A percentile compares a stretch with the other conserved stretches of the same genome.
These are phyloP conservation scores for Secale cereale DNA, from an alignment of 176 grass and related monocot species.

Conservation along the genomic window DNA sequence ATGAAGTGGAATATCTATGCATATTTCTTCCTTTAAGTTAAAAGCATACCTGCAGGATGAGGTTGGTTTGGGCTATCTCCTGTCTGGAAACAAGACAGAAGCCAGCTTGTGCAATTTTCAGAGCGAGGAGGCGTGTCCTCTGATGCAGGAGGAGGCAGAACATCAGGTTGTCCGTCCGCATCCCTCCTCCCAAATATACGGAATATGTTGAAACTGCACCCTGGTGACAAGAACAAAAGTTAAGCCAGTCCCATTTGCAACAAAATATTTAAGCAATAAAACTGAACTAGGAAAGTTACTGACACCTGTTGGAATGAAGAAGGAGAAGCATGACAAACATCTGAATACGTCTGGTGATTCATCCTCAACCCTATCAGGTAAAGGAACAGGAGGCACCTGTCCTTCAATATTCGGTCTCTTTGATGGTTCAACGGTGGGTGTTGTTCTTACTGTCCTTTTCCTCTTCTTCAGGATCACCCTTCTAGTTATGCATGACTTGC, in stretches of 20 bases:
- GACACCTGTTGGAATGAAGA: slow-evolving; percentile 88
- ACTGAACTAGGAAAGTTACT: background rate
- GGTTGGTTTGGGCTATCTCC: slow-evolving; percentile 18
- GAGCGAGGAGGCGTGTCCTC: background rate
- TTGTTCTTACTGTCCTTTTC: slow-evolving; percentile 52
- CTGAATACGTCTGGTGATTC: slow-evolving; percentile 56
- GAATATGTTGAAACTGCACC: slow-evolving; percentile 69
- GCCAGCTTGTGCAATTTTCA: slow-evolving; percentile 51
- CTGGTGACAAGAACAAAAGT: slow-evolving; percentile 45
- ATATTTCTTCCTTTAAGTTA: background rate
- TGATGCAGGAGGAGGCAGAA: slow-evolving; percentile 32
- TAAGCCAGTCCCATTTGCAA: background rate
- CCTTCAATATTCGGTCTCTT: slow-evolving; percentile 42
- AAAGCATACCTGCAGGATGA: slow-evolving; percentile 13
- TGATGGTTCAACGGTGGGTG: slow-evolving; percentile 1
- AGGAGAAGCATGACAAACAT: slow-evolving; percentile 91
- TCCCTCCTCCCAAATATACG: slow-evolving; percentile 47
- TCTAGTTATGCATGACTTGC: slow-evolving; percentile 79
- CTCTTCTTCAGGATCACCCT: slow-evolving; percentile 89
- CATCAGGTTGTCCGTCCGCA: slow-evolving; percentile 4
- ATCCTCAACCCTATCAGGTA: slow-evolving; percentile 12
- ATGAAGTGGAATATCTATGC: background rate
- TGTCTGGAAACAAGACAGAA: slow-evolving; percentile 62
- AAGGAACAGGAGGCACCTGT: background rate
- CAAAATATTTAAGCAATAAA: background rate